Evolutionary conservation across 345 rosid species (phyloP).

Genomic region (Trapa incisa): DNA sequence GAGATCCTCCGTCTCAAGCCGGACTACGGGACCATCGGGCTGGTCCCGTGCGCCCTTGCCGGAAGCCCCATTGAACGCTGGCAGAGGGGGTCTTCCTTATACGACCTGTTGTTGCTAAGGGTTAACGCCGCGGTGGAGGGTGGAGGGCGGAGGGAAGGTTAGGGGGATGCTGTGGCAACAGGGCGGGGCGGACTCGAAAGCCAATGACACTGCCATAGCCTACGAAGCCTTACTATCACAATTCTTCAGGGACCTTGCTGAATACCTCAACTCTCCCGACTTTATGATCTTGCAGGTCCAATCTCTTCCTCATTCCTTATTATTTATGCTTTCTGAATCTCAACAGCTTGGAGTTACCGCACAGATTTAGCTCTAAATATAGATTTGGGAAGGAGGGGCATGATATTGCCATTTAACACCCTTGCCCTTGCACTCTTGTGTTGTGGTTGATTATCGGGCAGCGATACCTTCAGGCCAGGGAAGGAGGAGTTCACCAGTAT

Average conservation of each 20-base stretch:
- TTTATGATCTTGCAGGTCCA: constrained; percentile 61
- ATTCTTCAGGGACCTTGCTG: constrained; percentile 45
- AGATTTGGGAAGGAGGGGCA: too few species aligned
- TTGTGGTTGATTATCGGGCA: not conserved
- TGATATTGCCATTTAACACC: too few species aligned
- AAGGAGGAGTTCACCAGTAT: not conserved
- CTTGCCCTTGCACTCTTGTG: not conserved
- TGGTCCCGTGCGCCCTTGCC: constrained; percentile 84
- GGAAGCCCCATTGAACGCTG: constrained; percentile 65
- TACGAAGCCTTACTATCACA: constrained; percentile 35
- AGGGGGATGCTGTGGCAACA: constrained; percentile 68
- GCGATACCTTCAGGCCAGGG: not conserved
- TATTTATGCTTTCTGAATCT: too few species aligned
- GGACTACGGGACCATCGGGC: constrained; percentile 31
- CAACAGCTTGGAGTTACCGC: too few species aligned
- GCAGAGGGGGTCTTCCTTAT: constrained; percentile 49
- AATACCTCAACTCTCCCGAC: constrained; percentile 42
- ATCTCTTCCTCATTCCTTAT: too few species aligned
- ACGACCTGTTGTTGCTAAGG: constrained; percentile 45
- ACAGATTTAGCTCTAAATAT: too few species aligned
- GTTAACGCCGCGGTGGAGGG: constrained; percentile 27
- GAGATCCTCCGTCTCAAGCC: constrained; percentile 24
- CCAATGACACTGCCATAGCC: constrained; percentile 28
- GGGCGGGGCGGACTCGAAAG: constrained; percentile 68
- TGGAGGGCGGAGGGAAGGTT: constrained; percentile 16